phyloP scores from a whole-genome alignment of 352 stramenopile species.

The Pythium insidiosum region DNA sequence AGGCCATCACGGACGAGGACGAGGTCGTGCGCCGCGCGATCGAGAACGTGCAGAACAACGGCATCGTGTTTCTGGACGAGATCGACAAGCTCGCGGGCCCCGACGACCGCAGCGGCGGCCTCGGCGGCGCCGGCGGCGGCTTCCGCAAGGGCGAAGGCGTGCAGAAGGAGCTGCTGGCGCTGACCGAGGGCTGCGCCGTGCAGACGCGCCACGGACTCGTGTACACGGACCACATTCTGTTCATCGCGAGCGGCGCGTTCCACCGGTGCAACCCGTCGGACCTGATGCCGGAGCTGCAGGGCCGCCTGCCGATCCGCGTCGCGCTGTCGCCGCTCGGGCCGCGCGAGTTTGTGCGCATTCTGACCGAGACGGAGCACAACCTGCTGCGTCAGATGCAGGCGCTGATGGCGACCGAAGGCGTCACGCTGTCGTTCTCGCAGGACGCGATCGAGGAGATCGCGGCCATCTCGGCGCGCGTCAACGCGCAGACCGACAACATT shows the following conservation, averaged over 20 bases:
- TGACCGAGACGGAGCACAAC: constrained; percentile 95
- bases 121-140: too few relatives aligned
- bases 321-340: constrained; percentile 95
- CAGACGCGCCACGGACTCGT: constrained; percentile 92
- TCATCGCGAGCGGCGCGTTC: constrained; percentile 96
- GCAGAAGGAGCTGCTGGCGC: constrained; percentile 97
- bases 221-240: constrained; percentile 99
- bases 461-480: constrained; percentile 89
- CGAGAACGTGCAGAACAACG: constrained; percentile 93
- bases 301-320: constrained; percentile 97
- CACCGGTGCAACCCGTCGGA: constrained; percentile 96
- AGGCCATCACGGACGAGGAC: constrained; percentile 67
- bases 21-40: constrained; percentile 66
- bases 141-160: constrained; percentile 94
- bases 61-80: constrained; percentile 99
- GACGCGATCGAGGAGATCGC: constrained; percentile 97
- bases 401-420: constrained; percentile 94
- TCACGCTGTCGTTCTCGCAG: constrained; percentile 93
- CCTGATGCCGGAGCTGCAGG: constrained; percentile 97
- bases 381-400: constrained; percentile 94
- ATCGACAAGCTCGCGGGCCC: constrained; percentile 97
- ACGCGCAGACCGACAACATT: constrained; percentile 97
- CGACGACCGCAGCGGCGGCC: constrained; percentile 82
- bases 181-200: constrained; percentile 96
- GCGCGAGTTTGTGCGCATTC: constrained; percentile 96